Conservation (phyloP, 2,329 filamentous ascomycete species). For the Fusarium aywerte region DNA sequence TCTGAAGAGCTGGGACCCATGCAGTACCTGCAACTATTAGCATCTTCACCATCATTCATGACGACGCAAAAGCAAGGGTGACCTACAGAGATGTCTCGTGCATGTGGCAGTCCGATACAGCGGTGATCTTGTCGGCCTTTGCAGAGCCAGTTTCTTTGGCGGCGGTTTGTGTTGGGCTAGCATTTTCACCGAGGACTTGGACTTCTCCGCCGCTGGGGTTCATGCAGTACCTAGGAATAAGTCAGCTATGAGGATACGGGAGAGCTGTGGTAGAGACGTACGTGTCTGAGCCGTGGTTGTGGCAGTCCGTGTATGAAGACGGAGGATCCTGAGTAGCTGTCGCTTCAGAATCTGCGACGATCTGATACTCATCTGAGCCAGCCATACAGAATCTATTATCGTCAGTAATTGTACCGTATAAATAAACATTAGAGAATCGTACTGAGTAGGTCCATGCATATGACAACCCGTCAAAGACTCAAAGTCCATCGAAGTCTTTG, state of each 20-base stretch:
- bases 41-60: rapidly evolving
- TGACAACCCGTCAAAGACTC: conserved; percentile 41
- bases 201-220: conserved; percentile 43
- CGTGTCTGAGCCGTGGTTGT: conserved; percentile 38
- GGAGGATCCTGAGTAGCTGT: conserved; percentile 36
- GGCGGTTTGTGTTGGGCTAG: conserved; percentile 11
- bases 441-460: conserved; percentile 39
- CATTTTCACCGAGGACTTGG: conserved; percentile 34
- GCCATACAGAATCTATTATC: conserved; percentile 36
- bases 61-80: rapidly evolving
- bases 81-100: conserved; percentile 54
- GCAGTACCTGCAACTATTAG: conserved; percentile 50
- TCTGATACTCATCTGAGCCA: conserved; percentile 37
- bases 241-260: neutral
- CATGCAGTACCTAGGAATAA: conserved; percentile 38
- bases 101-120: conserved; percentile 55
- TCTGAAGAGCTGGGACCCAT: conserved; percentile 54
- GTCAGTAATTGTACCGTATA: neutral
- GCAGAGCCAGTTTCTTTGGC: conserved; percentile 28
- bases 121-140: conserved; percentile 45
- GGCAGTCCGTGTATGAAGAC: conserved; percentile 42
- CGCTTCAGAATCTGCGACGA: conserved; percentile 18
- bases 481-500: conserved; percentile 18
- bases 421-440: rapidly evolving
- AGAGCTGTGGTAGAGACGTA: neutral